Conservation (phyloP, 192 early-diverging fungal genomes). For the Paraglomus brasilianum region DNA sequence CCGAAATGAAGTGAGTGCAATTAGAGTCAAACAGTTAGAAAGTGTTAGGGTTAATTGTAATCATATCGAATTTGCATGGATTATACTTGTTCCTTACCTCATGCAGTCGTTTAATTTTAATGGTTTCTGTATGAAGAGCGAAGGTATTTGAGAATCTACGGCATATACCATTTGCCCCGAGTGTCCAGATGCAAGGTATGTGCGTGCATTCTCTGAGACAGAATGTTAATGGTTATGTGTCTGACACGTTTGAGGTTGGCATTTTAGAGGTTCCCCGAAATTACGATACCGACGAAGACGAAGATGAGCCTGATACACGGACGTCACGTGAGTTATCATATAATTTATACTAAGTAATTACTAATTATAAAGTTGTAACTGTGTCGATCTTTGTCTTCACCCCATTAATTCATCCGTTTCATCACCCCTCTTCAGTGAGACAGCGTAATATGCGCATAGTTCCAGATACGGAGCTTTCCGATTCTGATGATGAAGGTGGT, state of each 20-base stretch:
- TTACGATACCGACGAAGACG: slow-evolving; percentile 63
- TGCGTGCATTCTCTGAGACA: neutral
- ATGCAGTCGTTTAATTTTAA: neutral
- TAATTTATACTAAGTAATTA: neutral
- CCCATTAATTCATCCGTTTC: neutral
- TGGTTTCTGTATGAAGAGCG: slow-evolving; percentile 25
- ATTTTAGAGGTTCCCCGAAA: slow-evolving; percentile 71
- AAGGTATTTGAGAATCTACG: slow-evolving; percentile 72
- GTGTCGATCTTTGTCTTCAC: neutral
- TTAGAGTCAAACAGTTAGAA: too few relatives aligned
- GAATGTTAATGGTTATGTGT: neutral
- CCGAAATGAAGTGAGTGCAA: slow-evolving; percentile 68
- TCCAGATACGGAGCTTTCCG: slow-evolving; percentile 73
- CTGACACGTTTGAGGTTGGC: neutral
- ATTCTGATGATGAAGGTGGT: slow-evolving; percentile 70
- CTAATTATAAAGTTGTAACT: neutral
- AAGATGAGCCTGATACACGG: slow-evolving; percentile 61
- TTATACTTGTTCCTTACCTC: neutral
- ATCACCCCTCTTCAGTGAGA: slow-evolving; percentile 43
- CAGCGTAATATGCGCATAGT: slow-evolving; percentile 62
- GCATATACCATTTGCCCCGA: slow-evolving; percentile 62
- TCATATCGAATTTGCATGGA: neutral
- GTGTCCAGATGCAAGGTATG: slow-evolving; percentile 76
- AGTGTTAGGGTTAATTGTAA: too few relatives aligned
- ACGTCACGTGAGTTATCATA: slow-evolving; percentile 54